Evolutionary conservation across 192 early-diverging fungal species (phyloP).

Genomic region (Podochytrium sp.): DNA sequence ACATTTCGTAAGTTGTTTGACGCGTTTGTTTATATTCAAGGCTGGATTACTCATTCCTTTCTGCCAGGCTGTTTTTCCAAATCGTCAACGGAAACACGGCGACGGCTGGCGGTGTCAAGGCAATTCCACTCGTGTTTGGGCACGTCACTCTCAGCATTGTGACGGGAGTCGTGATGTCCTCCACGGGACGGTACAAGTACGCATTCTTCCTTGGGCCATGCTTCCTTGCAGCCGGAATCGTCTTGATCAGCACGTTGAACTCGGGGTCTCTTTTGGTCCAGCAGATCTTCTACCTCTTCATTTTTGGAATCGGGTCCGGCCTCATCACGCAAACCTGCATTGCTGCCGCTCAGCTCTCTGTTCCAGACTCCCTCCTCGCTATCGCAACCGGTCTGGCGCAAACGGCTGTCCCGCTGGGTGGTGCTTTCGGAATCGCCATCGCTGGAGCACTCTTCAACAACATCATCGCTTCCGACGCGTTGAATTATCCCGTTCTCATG

Average conservation of each 20-base stretch:
- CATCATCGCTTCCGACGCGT: constrained; percentile 44
- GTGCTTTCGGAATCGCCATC: constrained; percentile 67
- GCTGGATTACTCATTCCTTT: neutral
- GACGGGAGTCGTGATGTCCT: constrained; percentile 60
- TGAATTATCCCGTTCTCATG: constrained; percentile 14
- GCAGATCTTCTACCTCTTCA: constrained; percentile 67
- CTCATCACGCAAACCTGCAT: constrained; percentile 74
- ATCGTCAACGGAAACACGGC: constrained; percentile 76
- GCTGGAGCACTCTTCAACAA: constrained; percentile 62
- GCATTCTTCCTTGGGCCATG: constrained; percentile 63
- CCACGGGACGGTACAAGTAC: constrained; percentile 29
- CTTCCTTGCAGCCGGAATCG: constrained; percentile 64
- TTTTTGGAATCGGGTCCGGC: constrained; percentile 78
- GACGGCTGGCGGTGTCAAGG: constrained; percentile 73
- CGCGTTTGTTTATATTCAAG: constrained; percentile 54
- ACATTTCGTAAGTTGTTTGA: constrained; percentile 58
- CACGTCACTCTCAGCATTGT: constrained; percentile 69
- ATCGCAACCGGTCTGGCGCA: constrained; percentile 70
- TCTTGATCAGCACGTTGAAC: constrained; percentile 68
- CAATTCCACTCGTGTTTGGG: constrained; percentile 76
- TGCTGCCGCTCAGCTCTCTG: constrained; percentile 72
- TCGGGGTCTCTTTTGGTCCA: constrained; percentile 47
- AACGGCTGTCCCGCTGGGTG: constrained; percentile 67
- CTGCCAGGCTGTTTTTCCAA: constrained; percentile 67
- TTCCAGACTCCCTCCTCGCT: constrained; percentile 67